Evolutionary conservation across 768 basidiomycete species (phyloP).

Genomic region (Asterophora lycoperdoides): DNA sequence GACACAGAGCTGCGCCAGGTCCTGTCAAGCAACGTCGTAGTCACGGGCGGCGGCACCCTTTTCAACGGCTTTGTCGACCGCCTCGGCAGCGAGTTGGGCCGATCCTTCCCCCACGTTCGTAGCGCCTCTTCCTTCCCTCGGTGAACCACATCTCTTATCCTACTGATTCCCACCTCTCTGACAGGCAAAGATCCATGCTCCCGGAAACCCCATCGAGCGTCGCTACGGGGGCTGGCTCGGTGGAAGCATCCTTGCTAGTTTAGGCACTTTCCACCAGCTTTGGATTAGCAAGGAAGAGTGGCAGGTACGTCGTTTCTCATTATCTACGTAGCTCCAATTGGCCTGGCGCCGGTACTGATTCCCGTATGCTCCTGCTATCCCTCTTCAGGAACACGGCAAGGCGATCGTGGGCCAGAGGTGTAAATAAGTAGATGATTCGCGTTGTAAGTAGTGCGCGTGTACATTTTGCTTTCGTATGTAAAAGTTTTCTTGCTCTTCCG

Average conservation of each 20-base stretch:
- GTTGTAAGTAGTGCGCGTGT: not conserved
- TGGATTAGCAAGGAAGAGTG: slow-evolving; percentile 95
- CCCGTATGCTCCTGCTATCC: not conserved
- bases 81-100: slow-evolving; percentile 67
- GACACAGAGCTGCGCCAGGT: slow-evolving; percentile 91
- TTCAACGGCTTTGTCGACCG: slow-evolving; percentile 86
- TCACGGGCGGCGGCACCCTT: slow-evolving; percentile 91
- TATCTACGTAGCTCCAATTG: not conserved
- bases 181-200: slow-evolving; percentile 87
- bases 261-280: slow-evolving; percentile 97
- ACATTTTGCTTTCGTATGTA: not conserved
- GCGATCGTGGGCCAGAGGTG: slow-evolving; percentile 81
- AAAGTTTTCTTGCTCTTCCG: not conserved
- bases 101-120: slow-evolving; percentile 18
- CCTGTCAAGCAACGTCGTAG: slow-evolving; percentile 88
- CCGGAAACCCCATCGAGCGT: slow-evolving; percentile 86
- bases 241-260: slow-evolving; percentile 88
- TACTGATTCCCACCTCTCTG: not conserved
- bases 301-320: slow-evolving; percentile 52
- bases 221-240: slow-evolving; percentile 94
- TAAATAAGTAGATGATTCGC: slow-evolving; percentile 49
- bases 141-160: not conserved
- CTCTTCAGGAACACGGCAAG: slow-evolving; percentile 80
- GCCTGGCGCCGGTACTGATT: not conserved
- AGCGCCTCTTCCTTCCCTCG: not conserved